phyloP scores from a whole-genome alignment of 1,284 basidiomycete genomes.

The Testicularia cyperi region DNA sequence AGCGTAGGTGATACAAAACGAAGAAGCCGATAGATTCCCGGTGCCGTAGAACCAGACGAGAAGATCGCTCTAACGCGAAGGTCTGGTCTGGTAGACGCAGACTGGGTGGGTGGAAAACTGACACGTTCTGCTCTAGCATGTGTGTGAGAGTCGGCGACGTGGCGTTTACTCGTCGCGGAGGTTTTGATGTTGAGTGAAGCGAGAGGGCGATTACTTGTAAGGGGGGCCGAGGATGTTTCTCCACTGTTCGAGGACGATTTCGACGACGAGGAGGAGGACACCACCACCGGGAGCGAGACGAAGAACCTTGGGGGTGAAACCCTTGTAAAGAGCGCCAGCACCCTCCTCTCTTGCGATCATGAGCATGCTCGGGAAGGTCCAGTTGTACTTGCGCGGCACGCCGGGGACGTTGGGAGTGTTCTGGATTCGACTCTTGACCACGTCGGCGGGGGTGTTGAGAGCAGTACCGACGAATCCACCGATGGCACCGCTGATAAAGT shows the following conservation, averaged over 20 bases:
- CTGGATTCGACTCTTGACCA: conserved; percentile 95
- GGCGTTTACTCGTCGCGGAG: no score
- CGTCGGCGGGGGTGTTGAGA: conserved; percentile 80
- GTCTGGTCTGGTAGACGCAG: no score
- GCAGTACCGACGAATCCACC: conserved; percentile 83
- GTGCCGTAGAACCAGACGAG: no score
- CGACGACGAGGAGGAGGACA: conserved; percentile 72
- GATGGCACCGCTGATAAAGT: conserved; percentile 83
- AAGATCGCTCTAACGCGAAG: no score
- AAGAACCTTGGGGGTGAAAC: conserved; percentile 70
- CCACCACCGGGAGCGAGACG: conserved; percentile 91
- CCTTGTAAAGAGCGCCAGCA: conserved; percentile 85
- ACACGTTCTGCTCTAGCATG: no score
- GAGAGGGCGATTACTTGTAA: conserved; percentile 49
- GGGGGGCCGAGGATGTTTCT: conserved; percentile 49
- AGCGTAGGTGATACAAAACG: no score
- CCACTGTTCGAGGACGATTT: conserved; percentile 47
- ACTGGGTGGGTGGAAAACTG: no score
- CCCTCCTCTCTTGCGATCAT: conserved; percentile 90
- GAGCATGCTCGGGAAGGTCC: conserved; percentile 71
- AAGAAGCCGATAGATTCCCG: no score
- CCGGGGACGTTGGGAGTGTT: conserved; percentile 64
- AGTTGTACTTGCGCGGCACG: conserved; percentile 75
- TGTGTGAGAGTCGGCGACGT: no score
- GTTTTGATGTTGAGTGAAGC: no score